Evolutionary conservation across 176 grass and related monocot genomes (phyloP).

Genomic region (Typha latifolia): DNA sequence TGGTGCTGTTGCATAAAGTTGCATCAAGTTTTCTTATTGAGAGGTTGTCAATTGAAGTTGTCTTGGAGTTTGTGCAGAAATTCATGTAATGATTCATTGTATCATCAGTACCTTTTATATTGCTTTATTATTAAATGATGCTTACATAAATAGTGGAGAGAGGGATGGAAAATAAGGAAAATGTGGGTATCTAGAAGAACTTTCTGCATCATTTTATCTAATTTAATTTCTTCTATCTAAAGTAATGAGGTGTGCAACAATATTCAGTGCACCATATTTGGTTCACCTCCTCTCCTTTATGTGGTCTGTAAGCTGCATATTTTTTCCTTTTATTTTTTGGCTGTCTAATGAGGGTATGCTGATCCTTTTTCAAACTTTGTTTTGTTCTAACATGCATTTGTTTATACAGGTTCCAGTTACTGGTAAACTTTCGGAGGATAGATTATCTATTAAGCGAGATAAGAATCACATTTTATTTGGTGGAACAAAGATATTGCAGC

Average conservation of each 20-base stretch:
- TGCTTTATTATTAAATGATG: no score
- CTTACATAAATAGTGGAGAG: not conserved
- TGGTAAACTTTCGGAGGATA: slow-evolving; percentile 56
- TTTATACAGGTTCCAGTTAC: slow-evolving; percentile 63
- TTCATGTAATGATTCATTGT: no score
- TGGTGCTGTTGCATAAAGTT: no score
- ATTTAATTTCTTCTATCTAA: not conserved
- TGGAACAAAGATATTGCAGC: slow-evolving; percentile 97
- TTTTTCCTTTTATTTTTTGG: not conserved
- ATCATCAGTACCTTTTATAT: no score
- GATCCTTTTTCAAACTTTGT: slow-evolving; percentile 8
- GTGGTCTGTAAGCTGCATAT: not conserved
- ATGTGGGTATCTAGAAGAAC: not conserved
- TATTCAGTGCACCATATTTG: no score
- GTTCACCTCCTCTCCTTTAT: no score
- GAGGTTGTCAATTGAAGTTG: no score
- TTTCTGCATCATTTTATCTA: not conserved
- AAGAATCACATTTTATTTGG: slow-evolving; percentile 98
- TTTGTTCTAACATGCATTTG: slow-evolving; percentile 19
- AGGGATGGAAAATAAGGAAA: not conserved
- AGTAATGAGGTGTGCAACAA: no score
- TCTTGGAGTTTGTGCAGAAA: no score
- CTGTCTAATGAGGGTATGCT: not conserved
- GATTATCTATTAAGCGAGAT: slow-evolving; percentile 88
- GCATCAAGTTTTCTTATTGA: no score